These are phyloP conservation scores for Arachnopeziza araneosa DNA, from an alignment of 2,329 filamentous ascomycete species.

Conservation along the genomic window DNA sequence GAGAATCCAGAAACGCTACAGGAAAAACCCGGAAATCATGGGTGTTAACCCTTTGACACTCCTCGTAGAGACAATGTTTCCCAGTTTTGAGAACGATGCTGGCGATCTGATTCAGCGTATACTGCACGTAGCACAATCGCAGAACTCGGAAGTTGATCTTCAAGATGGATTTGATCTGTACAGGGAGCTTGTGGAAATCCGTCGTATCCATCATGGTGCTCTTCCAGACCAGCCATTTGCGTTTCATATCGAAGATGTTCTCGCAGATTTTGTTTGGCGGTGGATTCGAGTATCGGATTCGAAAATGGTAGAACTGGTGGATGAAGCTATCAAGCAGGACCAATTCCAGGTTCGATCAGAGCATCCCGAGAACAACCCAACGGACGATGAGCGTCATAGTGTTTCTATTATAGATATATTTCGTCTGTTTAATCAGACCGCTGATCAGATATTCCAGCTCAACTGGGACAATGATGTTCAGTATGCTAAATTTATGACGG, in stretches of 20 bases:
- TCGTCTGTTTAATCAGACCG: conserved; percentile 84
- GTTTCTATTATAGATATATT: conserved; percentile 92
- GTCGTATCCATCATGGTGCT: conserved; percentile 70
- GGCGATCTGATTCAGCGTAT: conserved; percentile 79
- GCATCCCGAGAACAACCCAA: conserved; percentile 54
- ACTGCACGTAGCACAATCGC: conserved; percentile 63
- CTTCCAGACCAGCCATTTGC: conserved; percentile 71
- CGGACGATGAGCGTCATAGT: conserved; percentile 83
- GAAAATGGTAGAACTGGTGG: conserved; percentile 77
- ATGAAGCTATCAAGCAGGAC: conserved; percentile 87
- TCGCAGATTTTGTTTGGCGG: conserved; percentile 92
- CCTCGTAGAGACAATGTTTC: conserved; percentile 77
- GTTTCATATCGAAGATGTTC: conserved; percentile 79
- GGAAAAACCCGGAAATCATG: conserved; percentile 81
- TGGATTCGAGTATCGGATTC: conserved; percentile 82
- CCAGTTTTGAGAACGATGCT: conserved; percentile 85
- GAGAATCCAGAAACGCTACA: conserved; percentile 87
- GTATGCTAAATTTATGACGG: conserved; percentile 95
- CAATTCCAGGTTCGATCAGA: conserved; percentile 70
- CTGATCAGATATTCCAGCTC: conserved; percentile 79
- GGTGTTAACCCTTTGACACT: conserved; percentile 62
- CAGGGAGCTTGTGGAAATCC: conserved; percentile 78
- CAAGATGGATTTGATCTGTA: conserved; percentile 95
- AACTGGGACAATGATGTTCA: conserved; percentile 93
- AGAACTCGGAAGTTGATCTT: conserved; percentile 71